phyloP scores from a whole-genome alignment of 257 asterid genomes.

The Mentha longifolia region DNA sequence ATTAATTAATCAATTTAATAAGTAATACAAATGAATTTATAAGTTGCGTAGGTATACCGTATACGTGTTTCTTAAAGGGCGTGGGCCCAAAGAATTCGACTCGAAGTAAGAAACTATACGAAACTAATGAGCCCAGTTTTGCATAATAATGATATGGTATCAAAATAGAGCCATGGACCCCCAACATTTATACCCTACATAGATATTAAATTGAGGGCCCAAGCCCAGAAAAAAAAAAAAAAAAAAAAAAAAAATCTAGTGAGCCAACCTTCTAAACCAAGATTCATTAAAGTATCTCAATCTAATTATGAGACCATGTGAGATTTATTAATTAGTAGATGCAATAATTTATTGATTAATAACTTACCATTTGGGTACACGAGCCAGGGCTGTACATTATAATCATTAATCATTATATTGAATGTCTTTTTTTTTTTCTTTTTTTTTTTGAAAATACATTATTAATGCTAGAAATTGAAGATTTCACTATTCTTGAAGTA shows the following conservation, averaged over 20 bases:
- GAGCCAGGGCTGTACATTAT: neutral
- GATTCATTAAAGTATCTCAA: conserved; percentile 12
- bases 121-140: neutral
- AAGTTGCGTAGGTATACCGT: neutral
- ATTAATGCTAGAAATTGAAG: no score
- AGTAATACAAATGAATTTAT: neutral
- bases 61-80: neutral
- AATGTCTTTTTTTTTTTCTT: neutral
- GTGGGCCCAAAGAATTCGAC: neutral
- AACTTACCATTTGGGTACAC: conserved; percentile 1
- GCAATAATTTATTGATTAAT: neutral
- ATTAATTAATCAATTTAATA: neutral
- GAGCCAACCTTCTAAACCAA: conserved; percentile 14
- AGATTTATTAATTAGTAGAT: conserved; percentile 10
- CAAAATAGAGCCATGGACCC: neutral
- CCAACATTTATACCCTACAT: conserved; percentile 16
- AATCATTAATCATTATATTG: neutral
- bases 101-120: neutral
- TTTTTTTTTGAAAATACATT: no score
- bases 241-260: neutral
- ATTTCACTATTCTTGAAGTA: neutral
- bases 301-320: conserved; percentile 20
- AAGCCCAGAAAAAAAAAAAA: conserved; percentile 6
- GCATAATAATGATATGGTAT: neutral
- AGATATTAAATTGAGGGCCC: conserved; percentile 28